phyloP scores from a whole-genome alignment of 768 basidiomycete genomes.

The Suillus variegatus region DNA sequence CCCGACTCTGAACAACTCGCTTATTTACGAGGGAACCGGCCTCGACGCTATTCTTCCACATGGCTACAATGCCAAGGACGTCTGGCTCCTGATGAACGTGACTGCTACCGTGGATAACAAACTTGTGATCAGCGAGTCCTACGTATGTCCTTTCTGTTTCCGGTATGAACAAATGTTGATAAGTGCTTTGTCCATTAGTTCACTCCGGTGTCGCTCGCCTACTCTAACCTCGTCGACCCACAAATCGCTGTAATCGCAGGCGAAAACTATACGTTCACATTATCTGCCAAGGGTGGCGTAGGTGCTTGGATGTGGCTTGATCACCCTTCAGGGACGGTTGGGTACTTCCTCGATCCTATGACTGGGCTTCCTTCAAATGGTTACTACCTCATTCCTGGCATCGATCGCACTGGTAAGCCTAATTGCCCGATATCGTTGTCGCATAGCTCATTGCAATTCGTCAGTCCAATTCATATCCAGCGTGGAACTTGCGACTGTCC shows the following conservation, averaged over 20 bases:
- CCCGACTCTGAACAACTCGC: slow-evolving; percentile 51
- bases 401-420: slow-evolving; percentile 49
- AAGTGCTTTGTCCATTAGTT: slow-evolving; percentile 38
- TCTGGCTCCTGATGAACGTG: slow-evolving; percentile 53
- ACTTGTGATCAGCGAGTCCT: slow-evolving; percentile 52
- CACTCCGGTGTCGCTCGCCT: slow-evolving; percentile 49
- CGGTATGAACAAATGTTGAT: slow-evolving; percentile 3
- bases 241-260: slow-evolving; percentile 38
- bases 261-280: slow-evolving; percentile 44
- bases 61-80: slow-evolving; percentile 41
- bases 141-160: slow-evolving; percentile 35
- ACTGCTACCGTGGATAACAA: slow-evolving; percentile 44
- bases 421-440: background rate
- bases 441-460: background rate
- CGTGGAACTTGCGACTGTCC: slow-evolving; percentile 38
- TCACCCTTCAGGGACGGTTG: slow-evolving; percentile 55
- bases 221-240: slow-evolving; percentile 50
- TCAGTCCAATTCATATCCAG: slow-evolving; percentile 46
- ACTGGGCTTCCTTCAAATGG: slow-evolving; percentile 49
- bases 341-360: slow-evolving; percentile 47
- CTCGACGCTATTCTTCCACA: slow-evolving; percentile 46
- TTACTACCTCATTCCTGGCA: slow-evolving; percentile 56
- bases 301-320: slow-evolving; percentile 63
- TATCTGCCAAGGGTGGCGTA: slow-evolving; percentile 55
- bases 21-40: slow-evolving; percentile 42